These are phyloP conservation scores for Xylaria sp. DNA, from an alignment of 2,329 filamentous ascomycete genomes.

Conservation along the genomic window DNA sequence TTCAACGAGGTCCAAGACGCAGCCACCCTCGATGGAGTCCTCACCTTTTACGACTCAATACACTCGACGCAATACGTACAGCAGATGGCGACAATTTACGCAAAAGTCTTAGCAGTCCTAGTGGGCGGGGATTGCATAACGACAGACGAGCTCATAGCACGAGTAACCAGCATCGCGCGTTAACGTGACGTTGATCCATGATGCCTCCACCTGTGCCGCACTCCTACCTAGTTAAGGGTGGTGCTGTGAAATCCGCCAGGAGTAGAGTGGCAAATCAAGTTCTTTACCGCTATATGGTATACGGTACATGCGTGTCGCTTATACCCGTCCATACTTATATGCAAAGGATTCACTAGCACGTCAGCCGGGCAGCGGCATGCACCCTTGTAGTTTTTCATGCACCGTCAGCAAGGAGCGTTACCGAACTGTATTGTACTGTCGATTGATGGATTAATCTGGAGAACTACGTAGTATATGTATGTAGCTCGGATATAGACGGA, in stretches of 20 bases:
- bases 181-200: not conserved
- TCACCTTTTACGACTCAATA: constrained; percentile 8
- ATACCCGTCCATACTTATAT: not conserved
- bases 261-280: not conserved
- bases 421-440: too few species aligned
- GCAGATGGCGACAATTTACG: constrained; percentile 1
- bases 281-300: not conserved
- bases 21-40: not conserved
- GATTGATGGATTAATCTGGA: not conserved
- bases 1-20: constrained; percentile 16
- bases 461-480: not conserved
- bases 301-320: not conserved
- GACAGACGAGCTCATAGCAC: not conserved
- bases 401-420: not conserved
- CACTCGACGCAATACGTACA: constrained; percentile 1
- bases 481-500: not conserved
- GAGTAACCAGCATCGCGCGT: not conserved
- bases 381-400: not conserved
- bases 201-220: not conserved
- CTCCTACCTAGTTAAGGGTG: not conserved
- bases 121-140: not conserved
- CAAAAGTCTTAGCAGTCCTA: not conserved
- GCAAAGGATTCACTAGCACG: not conserved
- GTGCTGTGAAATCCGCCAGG: not conserved
- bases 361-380: not conserved